A percentile compares a stretch with the other conserved stretches of the same genome.
Evolutionary conservation across 371 early-diverging fungal species (phyloP).

Genomic region (Ecytonucleospora hepatopenaei): DNA sequence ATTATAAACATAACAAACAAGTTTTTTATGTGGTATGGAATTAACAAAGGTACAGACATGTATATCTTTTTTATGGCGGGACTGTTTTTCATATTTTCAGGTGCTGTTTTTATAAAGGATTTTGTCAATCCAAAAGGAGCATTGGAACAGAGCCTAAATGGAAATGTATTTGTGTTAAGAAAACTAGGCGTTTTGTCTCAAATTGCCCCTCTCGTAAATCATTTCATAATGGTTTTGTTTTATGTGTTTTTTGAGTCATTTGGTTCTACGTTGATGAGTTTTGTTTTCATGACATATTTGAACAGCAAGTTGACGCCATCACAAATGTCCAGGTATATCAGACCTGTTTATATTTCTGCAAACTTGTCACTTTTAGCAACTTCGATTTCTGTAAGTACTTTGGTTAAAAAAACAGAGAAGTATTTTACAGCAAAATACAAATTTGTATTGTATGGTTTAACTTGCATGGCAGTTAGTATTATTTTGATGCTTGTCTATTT

Average conservation of each 20-base stretch:
- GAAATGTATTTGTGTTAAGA: not conserved
- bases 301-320: not conserved
- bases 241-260: slow-evolving; percentile 15
- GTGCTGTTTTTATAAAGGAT: not conserved
- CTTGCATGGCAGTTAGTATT: not conserved
- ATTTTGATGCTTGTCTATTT: not conserved
- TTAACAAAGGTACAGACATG: slow-evolving; percentile 1
- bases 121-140: not conserved
- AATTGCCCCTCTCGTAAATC: not conserved
- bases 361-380: not conserved
- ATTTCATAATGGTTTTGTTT: slow-evolving; percentile 8
- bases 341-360: slow-evolving; percentile 8
- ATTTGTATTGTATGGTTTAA: not conserved
- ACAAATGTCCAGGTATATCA: slow-evolving; percentile 10
- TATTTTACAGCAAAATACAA: not conserved
- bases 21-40: not conserved
- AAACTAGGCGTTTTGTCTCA: not conserved
- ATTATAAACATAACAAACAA: slow-evolving; percentile 1
- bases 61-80: not conserved
- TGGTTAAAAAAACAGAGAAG: not conserved
- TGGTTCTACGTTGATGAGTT: slow-evolving; percentile 9
- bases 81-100: not conserved
- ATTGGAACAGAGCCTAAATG: not conserved
- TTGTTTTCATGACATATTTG: slow-evolving; percentile 10
- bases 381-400: not conserved